Evolutionary conservation across 2,329 filamentous ascomycete genomes (phyloP).

Genomic region (Celoporthe dispersa): DNA sequence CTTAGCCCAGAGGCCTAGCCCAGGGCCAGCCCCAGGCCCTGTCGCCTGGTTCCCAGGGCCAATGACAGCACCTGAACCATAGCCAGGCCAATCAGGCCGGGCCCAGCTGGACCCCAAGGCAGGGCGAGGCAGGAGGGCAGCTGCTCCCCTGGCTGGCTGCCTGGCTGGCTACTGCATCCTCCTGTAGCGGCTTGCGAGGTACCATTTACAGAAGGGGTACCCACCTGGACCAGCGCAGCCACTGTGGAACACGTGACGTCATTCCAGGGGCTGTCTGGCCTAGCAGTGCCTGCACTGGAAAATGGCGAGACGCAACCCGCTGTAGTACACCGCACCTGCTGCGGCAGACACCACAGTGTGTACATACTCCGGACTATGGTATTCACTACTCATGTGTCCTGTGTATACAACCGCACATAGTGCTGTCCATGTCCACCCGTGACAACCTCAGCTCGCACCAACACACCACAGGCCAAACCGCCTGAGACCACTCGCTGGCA

Average conservation of each 20-base stretch:
- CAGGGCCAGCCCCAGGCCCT: not conserved
- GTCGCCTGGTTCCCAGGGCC: not conserved
- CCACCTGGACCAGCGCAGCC: not conserved
- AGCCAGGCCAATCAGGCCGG: not conserved
- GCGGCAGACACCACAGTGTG: not conserved
- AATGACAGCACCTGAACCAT: not conserved
- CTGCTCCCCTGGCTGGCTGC: not conserved
- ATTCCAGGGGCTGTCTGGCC: not conserved
- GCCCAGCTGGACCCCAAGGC: not conserved
- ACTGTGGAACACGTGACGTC: slow-evolving; percentile 9
- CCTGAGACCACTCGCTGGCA: not conserved
- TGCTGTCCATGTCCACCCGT: not conserved
- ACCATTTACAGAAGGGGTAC: not conserved
- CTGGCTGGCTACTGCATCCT: not conserved
- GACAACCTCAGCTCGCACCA: not conserved
- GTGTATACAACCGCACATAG: no score
- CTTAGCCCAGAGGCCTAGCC: not conserved
- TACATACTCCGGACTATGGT: no score
- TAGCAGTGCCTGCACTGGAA: not conserved
- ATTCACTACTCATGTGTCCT: no score
- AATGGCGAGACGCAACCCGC: not conserved
- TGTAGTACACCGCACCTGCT: not conserved
- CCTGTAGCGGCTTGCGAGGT: not conserved
- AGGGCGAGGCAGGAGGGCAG: not conserved
- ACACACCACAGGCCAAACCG: not conserved